Evolutionary conservation across 2,329 filamentous ascomycete genomes (phyloP), one percentile per base, ranked within the genome.

Genomic region (Clonostachys rhizophaga): DNA sequence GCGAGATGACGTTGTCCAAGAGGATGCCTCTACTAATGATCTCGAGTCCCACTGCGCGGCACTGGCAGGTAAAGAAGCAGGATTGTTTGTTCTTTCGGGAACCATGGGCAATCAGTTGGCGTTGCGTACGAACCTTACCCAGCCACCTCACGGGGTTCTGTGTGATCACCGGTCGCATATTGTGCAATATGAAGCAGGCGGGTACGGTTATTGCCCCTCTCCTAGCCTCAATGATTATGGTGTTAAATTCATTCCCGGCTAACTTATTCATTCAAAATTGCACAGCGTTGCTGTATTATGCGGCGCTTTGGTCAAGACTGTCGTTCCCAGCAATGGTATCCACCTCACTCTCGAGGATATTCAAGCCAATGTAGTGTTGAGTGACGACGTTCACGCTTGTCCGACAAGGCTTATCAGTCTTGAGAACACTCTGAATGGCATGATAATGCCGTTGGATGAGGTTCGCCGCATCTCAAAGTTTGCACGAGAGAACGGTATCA

Each of bases 41-140:
- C 81, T 97, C 39, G 88, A 96, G 64, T 68, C 76, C 42, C 84
- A 87, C 62, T 76, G 95, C 41, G 89, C 90, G 16, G 62, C 76
- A 34, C 76, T 95, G 5, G 81, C 89, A 1, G 82, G 82, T 55
- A 91, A 95, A 56, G 85, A 91, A 58, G 83, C 82, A 8, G 87
- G 81, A 0, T 74, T 96, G 5, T 84, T 96, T 46, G 89, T 96
- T 47, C 75, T 95, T 49, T 94, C 89, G 0, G 92, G 92, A 5
- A 96, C 91, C 5, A 96, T 96, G 91, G 91, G 90, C 39, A 96
- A 96, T 68, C 91, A 96, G 64, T 74, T 96, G 16, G 85, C 87
- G 1, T 76, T 96, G 40, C 83, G 91, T 37, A 78, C 87, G 2
- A 86, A 94, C 49, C 76, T 96, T 13, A 78, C 74, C 1, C 86